A percentile compares a stretch with the other conserved stretches of the same genome.
phyloP scores from a whole-genome alignment of 805 yeast genomes.

The Candida suzukii region DNA sequence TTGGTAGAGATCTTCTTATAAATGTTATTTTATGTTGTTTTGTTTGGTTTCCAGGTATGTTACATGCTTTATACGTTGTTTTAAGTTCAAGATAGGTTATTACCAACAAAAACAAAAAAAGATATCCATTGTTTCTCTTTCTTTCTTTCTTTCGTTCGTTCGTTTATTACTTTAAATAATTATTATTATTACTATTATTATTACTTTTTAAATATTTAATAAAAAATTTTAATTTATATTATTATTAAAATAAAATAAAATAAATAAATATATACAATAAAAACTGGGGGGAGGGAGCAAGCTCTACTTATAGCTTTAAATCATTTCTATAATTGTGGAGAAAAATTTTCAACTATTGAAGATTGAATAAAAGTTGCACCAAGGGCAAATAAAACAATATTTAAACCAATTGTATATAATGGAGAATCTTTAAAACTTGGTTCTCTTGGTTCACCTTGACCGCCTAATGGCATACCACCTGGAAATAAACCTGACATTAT shows the following conservation, averaged over 20 bases:
- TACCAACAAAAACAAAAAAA: neutral
- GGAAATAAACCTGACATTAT: slow-evolving; percentile 1
- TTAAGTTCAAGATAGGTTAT: slow-evolving; percentile 1
- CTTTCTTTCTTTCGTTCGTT: neutral
- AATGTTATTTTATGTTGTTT: slow-evolving; percentile 56
- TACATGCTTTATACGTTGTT: slow-evolving; percentile 67
- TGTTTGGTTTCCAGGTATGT: slow-evolving; percentile 73
- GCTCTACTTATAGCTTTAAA: too few species aligned
- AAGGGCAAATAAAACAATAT: slow-evolving; percentile 56
- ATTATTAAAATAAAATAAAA: too few species aligned
- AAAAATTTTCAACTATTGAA: slow-evolving; percentile 74
- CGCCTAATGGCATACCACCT: too few species aligned
- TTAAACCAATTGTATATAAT: slow-evolving; percentile 54
- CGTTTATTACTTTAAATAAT: neutral
- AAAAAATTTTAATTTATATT: too few species aligned
- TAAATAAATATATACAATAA: too few species aligned
- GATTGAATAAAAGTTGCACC: slow-evolving; percentile 76
- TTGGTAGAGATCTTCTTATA: slow-evolving; percentile 56
- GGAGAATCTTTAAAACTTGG: slow-evolving; percentile 49
- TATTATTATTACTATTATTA: neutral
- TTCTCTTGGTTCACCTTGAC: slow-evolving; percentile 1
- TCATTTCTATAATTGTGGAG: slow-evolving; percentile 56
- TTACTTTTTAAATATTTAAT: neutral
- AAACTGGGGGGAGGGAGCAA: too few species aligned
- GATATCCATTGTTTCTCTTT: too few species aligned